Conservation (phyloP, 2,329 filamentous ascomycete genomes). For the Penicillium sp. region DNA sequence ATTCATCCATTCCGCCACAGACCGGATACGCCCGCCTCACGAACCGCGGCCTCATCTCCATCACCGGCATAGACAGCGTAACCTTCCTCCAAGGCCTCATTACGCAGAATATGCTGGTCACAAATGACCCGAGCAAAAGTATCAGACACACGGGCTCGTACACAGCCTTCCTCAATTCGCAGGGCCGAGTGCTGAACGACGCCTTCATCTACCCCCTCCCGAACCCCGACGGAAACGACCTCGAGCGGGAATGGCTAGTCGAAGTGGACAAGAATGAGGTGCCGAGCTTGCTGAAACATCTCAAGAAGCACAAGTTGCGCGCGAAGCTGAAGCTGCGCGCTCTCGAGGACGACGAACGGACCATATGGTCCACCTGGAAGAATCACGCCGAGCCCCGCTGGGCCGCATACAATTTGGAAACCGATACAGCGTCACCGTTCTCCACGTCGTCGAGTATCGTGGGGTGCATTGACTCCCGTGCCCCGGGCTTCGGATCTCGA, state of each 20-base stretch:
- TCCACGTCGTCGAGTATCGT: constrained; percentile 27
- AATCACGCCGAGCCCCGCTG: constrained; percentile 43
- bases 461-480: constrained; percentile 41
- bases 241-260: constrained; percentile 62
- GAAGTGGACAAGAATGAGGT: constrained; percentile 75
- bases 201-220: constrained; percentile 77
- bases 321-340: constrained; percentile 71
- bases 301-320: constrained; percentile 82
- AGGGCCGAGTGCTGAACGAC: constrained; percentile 81
- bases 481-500: constrained; percentile 41
- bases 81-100: constrained; percentile 87
- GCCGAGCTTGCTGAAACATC: constrained; percentile 62
- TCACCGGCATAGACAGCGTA: constrained; percentile 75
- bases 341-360: constrained; percentile 63
- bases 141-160: constrained; percentile 61
- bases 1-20: constrained; percentile 37
- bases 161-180: constrained; percentile 79
- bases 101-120: constrained; percentile 66
- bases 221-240: constrained; percentile 27
- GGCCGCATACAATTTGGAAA: constrained; percentile 41
- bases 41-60: constrained; percentile 74
- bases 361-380: constrained; percentile 74
- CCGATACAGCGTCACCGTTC: constrained; percentile 31
- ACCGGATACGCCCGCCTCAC: constrained; percentile 56
- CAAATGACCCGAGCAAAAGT: constrained; percentile 38